phyloP scores from a whole-genome alignment of 1,139 yeast species.

The Debaryomyces udenii region DNA sequence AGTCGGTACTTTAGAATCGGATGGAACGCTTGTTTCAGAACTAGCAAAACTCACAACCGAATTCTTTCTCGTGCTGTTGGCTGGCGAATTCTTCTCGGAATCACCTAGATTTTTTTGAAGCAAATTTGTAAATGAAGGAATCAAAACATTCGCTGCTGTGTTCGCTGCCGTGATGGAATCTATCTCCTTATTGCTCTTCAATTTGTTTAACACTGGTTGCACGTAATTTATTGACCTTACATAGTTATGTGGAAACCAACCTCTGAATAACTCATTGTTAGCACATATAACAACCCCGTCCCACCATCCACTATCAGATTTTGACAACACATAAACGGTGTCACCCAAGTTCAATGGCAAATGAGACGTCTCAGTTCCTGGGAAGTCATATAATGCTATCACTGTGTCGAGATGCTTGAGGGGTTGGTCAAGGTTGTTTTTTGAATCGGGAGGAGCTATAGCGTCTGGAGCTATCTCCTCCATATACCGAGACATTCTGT shows the following conservation, averaged over 20 bases:
- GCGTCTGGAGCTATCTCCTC: constrained; percentile 49
- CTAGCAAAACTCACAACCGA: constrained; percentile 54
- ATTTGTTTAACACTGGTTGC: constrained; percentile 46
- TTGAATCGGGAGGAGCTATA: constrained; percentile 32
- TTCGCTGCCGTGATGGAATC: constrained; percentile 53
- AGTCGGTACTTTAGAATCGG: constrained; percentile 9
- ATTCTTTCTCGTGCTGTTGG: constrained; percentile 43
- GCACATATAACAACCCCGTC: constrained; percentile 59
- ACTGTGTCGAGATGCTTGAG: constrained; percentile 51
- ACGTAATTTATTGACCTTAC: constrained; percentile 53
- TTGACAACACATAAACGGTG: constrained; percentile 52
- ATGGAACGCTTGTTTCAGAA: constrained; percentile 37
- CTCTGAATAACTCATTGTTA: constrained; percentile 53
- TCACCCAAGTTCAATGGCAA: constrained; percentile 54
- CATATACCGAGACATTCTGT: constrained; percentile 17
- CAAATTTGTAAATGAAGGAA: constrained; percentile 46
- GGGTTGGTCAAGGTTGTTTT: constrained; percentile 26
- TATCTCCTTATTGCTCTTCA: constrained; percentile 44
- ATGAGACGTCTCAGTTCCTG: constrained; percentile 49
- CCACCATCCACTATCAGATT: constrained; percentile 73
- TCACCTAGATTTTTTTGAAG: constrained; percentile 42
- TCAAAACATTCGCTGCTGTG: constrained; percentile 52
- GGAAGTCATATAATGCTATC: constrained; percentile 54
- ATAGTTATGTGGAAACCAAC: constrained; percentile 76
- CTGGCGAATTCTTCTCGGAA: constrained; percentile 33